Evolutionary conservation across 805 yeast species (phyloP), one percentile per base, ranked within the genome.

Genomic region (Candida loeiensis): DNA sequence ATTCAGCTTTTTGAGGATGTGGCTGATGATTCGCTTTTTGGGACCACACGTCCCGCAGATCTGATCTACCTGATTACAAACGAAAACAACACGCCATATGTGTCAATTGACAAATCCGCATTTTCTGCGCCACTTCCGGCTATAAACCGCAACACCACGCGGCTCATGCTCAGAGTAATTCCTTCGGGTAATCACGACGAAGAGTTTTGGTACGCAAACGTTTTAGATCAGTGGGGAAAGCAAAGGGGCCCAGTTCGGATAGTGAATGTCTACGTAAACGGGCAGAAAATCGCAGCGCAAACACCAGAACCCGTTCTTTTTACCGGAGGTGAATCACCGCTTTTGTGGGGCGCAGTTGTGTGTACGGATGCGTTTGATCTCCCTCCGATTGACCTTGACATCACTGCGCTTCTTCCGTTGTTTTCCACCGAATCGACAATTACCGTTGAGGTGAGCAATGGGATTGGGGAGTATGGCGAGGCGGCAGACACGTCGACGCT

Each of bases 281-380:
- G 76, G 21, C 49, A 68, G 18, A 71, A 82, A 37, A 74, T 86
- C 6, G 82, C 82, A 2, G 64, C 79, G 3, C 74, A 74, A 20
- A 66, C 79, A 18, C 95, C 95, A 2, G 78, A 76, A 48, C 90
- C 91, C 1, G 76, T 80, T 6, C 73, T 88, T 12, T 88, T 72
- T 62, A 79, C 95, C 1, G 95, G 95, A 5, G 95, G 95, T 2
- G 63, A 80, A 24, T 76, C 89, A 1, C 95, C 96, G 1, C 71
- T 82, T 3, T 63, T 87, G 34, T 88, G 96, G 96, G 71, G 74
- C 36, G 87, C 95, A 3, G 77, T 85, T 45, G 95, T 87, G 5
- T 80, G 86, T 2, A 71, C 75, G 14, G 74, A 79, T 43, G 82
- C 95, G 0, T 85, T 80, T 61, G 95, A 88, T 56, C 64, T 87